phyloP scores from a whole-genome alignment of 805 yeast species.

The Myxozyma vanderwaltii region DNA sequence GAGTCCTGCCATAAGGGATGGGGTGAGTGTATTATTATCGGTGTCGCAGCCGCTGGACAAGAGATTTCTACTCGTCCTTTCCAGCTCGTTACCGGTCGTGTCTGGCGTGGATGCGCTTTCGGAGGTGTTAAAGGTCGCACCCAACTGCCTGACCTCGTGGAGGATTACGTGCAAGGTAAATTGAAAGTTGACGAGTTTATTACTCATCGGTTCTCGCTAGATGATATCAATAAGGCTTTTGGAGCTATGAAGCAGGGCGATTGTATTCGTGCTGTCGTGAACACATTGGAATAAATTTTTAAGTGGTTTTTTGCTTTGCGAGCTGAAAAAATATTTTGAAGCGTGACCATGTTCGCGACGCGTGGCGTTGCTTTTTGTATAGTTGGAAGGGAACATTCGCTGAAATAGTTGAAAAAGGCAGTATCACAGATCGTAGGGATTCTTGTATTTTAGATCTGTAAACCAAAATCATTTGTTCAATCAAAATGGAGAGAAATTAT shows the following conservation, averaged over 20 bases:
- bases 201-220: constrained; percentile 82
- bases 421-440: no score
- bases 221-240: constrained; percentile 82
- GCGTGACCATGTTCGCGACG: no score
- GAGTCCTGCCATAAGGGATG: constrained; percentile 99
- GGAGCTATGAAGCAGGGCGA: constrained; percentile 93
- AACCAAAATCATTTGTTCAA: no score
- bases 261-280: constrained; percentile 88
- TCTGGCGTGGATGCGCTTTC: constrained; percentile 99
- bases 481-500: no score
- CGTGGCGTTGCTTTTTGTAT: no score
- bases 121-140: constrained; percentile 99
- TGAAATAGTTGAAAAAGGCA: no score
- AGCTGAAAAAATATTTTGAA: no score
- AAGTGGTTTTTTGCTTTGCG: neutral
- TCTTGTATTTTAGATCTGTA: no score
- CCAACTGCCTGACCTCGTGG: constrained; percentile 87
- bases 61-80: constrained; percentile 97
- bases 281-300: constrained; percentile 36
- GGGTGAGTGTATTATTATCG: constrained; percentile 94
- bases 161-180: constrained; percentile 77
- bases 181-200: constrained; percentile 93
- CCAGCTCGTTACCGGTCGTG: constrained; percentile 98
- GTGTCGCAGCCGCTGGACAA: constrained; percentile 98
- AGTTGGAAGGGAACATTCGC: no score